A percentile compares a stretch with the other conserved stretches of the same genome.
phyloP scores from a whole-genome alignment of 2,329 filamentous ascomycete genomes.

The Fusarium citri region DNA sequence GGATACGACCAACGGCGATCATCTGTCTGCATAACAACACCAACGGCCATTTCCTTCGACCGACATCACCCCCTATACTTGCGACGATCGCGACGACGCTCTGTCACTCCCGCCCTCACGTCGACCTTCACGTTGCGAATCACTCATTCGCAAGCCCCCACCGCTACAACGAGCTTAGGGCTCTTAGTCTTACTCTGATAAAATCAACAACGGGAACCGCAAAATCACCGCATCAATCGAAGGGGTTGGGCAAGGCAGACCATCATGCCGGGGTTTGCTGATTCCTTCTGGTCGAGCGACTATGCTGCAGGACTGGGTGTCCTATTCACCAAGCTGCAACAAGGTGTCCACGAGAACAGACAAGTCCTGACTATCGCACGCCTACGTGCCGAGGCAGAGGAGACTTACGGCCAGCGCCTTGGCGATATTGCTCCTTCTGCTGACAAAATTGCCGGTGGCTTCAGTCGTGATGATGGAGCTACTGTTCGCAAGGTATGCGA shows the following conservation, averaged over 20 bases:
- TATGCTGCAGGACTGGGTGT: conserved; percentile 96
- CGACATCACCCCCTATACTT: conserved; percentile 15
- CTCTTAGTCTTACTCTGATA: conserved; percentile 16
- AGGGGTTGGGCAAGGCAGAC: conserved; percentile 45
- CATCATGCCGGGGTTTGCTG: conserved; percentile 88
- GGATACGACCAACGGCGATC: conserved; percentile 36
- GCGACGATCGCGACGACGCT: conserved; percentile 30
- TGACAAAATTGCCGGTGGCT: conserved; percentile 85
- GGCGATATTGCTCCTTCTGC: conserved; percentile 84
- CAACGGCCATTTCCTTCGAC: conserved; percentile 19
- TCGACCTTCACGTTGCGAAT: conserved; percentile 18
- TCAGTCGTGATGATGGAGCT: conserved; percentile 91
- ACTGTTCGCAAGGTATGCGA: conserved; percentile 86
- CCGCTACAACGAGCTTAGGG: conserved; percentile 25
- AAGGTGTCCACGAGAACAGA: conserved; percentile 94
- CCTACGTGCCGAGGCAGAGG: conserved; percentile 95
- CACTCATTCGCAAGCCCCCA: conserved; percentile 17
- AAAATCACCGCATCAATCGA: conserved; percentile 30
- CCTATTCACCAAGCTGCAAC: conserved; percentile 95
- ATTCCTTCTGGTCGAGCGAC: conserved; percentile 98
- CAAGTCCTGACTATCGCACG: conserved; percentile 92
- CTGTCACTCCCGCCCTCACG: conserved; percentile 19
- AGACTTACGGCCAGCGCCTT: conserved; percentile 84
- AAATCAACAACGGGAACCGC: conserved; percentile 19
- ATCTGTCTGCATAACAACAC: conserved; percentile 20